Conservation (phyloP, 2,329 filamentous ascomycete species). For the Chalara sp. region DNA sequence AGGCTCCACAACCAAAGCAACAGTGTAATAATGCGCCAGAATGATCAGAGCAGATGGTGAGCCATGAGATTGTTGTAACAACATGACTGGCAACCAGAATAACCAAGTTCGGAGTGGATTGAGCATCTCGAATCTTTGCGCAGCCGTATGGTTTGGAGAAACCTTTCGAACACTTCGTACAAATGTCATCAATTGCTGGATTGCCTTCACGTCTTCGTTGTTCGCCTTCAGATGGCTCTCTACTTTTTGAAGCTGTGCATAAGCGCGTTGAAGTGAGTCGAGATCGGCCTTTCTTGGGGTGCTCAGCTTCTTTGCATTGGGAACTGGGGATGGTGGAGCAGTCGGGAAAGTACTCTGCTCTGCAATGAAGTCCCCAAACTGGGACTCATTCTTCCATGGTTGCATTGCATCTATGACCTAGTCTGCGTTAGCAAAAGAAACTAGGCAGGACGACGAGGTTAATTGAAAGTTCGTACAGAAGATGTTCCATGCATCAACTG, state of each 20-base stretch:
- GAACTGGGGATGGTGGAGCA: constrained; percentile 55
- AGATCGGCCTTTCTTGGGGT: constrained; percentile 65
- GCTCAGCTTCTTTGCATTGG: constrained; percentile 50
- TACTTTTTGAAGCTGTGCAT: constrained; percentile 61
- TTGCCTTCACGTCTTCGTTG: constrained; percentile 61
- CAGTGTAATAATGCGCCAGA: constrained; percentile 82
- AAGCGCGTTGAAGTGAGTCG: constrained; percentile 58
- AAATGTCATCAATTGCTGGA: constrained; percentile 65
- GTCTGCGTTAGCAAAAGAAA: constrained; percentile 20
- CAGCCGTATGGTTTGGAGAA: constrained; percentile 61
- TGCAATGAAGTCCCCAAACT: constrained; percentile 75
- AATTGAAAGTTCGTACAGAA: constrained; percentile 52
- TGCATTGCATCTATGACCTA: constrained; percentile 90
- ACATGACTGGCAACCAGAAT: constrained; percentile 87
- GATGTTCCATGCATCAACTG: constrained; percentile 88
- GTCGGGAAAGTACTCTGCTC: constrained; percentile 70
- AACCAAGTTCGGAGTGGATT: constrained; percentile 87
- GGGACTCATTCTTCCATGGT: constrained; percentile 81
- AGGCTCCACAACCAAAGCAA: constrained; percentile 80
- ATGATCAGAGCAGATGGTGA: constrained; percentile 76
- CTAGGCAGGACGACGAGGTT: not conserved
- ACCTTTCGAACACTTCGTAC: constrained; percentile 67
- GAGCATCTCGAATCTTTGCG: constrained; percentile 84
- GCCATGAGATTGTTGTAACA: constrained; percentile 68
- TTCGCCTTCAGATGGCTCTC: constrained; percentile 62